These are phyloP conservation scores for Funneliformis mosseae DNA, from an alignment of 192 early-diverging fungal species.

Conservation along the genomic window DNA sequence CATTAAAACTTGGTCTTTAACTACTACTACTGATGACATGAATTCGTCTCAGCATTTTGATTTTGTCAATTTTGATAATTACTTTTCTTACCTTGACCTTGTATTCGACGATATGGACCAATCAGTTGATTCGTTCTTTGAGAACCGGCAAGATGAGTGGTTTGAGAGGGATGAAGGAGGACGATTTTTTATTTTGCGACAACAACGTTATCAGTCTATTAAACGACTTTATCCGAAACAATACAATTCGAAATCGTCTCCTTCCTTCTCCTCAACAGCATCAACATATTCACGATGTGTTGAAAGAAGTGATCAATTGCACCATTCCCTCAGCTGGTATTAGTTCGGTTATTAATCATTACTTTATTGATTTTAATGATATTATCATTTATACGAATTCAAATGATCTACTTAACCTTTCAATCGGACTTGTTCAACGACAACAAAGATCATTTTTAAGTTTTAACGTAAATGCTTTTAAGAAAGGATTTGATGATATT, in stretches of 20 bases:
- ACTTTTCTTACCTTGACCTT: no score
- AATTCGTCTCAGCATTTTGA: no score
- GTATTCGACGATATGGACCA: no score
- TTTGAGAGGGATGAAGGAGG: no score
- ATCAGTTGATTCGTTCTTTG: no score
- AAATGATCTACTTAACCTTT: slow-evolving; percentile 17
- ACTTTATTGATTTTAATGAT: slow-evolving; percentile 15
- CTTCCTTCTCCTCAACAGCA: slow-evolving; percentile 43
- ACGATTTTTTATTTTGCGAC: not conserved
- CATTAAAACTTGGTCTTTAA: no score
- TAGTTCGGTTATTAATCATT: not conserved
- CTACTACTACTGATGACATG: no score
- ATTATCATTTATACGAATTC: slow-evolving; percentile 9
- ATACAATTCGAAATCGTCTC: not conserved
- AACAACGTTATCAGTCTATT: no score
- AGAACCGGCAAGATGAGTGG: no score
- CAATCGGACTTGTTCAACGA: not conserved
- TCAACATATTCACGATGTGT: not conserved
- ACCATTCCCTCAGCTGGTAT: not conserved
- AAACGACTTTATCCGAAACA: not conserved
- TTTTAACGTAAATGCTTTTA: slow-evolving; percentile 25
- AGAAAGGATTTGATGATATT: slow-evolving; percentile 40
- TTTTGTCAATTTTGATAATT: no score
- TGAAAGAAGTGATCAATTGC: not conserved
- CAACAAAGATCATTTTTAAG: not conserved